Evolutionary conservation across 2,329 filamentous ascomycete genomes (phyloP).

Genomic region (Aspergillus sp.): DNA sequence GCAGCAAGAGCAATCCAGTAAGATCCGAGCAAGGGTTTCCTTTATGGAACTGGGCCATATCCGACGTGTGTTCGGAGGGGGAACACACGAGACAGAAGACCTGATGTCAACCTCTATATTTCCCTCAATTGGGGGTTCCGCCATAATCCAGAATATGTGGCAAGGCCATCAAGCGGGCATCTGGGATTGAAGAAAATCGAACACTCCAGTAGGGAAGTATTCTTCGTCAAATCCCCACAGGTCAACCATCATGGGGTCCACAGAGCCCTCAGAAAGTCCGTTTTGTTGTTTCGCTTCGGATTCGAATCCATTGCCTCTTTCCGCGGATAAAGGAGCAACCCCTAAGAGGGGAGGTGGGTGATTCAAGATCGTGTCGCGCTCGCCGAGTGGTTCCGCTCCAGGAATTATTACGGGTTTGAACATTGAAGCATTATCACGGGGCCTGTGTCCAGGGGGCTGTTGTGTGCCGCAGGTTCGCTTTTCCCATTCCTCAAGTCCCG

Average conservation of each 20-base stretch:
- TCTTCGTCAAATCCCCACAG: constrained; percentile 43
- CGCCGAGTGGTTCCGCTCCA: constrained; percentile 37
- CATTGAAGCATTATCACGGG: constrained; percentile 30
- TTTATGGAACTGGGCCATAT: too few species aligned
- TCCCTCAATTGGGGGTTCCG: background rate
- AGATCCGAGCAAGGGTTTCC: too few species aligned
- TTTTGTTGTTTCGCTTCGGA: constrained; percentile 24
- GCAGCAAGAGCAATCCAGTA: background rate
- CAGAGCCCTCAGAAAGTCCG: constrained; percentile 38
- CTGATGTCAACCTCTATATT: background rate
- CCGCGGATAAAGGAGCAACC: constrained; percentile 39
- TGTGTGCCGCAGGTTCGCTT: constrained; percentile 28
- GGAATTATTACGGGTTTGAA: constrained; percentile 39
- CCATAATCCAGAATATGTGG: background rate
- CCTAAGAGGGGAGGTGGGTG: constrained; percentile 38
- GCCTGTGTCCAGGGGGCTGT: constrained; percentile 20
- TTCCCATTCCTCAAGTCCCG: constrained; percentile 41
- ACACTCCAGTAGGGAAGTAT: constrained; percentile 43
- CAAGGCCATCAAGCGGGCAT: constrained; percentile 36
- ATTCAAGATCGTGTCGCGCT: constrained; percentile 36
- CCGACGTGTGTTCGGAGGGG: too few species aligned
- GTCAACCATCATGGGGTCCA: constrained; percentile 43
- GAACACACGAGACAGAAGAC: background rate
- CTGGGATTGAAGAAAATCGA: constrained; percentile 43
- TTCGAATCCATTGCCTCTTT: constrained; percentile 34